phyloP scores from a whole-genome alignment of 164 flowering plant genomes.

The Warburgia ugandensis region DNA sequence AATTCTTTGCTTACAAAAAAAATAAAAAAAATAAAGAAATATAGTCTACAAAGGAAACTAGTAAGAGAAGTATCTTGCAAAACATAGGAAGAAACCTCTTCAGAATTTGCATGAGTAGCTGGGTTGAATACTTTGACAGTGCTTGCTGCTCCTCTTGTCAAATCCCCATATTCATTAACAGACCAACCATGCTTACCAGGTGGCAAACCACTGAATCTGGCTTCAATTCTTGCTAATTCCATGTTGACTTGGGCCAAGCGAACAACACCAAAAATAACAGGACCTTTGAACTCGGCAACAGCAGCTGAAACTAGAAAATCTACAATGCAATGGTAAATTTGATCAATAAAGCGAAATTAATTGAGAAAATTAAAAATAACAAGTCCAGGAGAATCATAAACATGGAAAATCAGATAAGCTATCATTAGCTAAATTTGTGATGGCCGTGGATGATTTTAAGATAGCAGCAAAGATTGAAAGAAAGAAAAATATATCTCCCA shows the following conservation, averaged over 20 bases:
- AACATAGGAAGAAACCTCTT: constrained; percentile 40
- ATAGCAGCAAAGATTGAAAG: no score
- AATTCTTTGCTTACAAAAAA: neutral
- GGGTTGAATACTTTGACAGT: constrained; percentile 79
- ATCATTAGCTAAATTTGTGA: no score
- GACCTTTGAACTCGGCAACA: constrained; percentile 96
- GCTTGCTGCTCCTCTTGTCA: constrained; percentile 86
- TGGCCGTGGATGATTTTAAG: no score
- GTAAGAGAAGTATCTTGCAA: neutral
- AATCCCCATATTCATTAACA: constrained; percentile 87
- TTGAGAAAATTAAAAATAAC: neutral
- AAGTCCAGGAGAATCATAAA: neutral
- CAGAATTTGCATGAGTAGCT: constrained; percentile 15
- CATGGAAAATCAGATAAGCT: constrained; percentile 1
- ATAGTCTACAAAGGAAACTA: neutral
- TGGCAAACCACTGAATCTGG: constrained; percentile 79
- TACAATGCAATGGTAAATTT: constrained; percentile 21
- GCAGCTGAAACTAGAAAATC: constrained; percentile 88
- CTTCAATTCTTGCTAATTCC: constrained; percentile 89
- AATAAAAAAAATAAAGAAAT: neutral
- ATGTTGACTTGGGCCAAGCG: constrained; percentile 88
- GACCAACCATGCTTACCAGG: constrained; percentile 90
- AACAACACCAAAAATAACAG: constrained; percentile 80
- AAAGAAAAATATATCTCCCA: no score
- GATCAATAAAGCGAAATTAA: neutral